These are phyloP conservation scores for Oidiodendron maius DNA, from an alignment of 495 filamentous ascomycete genomes.

Conservation along the genomic window DNA sequence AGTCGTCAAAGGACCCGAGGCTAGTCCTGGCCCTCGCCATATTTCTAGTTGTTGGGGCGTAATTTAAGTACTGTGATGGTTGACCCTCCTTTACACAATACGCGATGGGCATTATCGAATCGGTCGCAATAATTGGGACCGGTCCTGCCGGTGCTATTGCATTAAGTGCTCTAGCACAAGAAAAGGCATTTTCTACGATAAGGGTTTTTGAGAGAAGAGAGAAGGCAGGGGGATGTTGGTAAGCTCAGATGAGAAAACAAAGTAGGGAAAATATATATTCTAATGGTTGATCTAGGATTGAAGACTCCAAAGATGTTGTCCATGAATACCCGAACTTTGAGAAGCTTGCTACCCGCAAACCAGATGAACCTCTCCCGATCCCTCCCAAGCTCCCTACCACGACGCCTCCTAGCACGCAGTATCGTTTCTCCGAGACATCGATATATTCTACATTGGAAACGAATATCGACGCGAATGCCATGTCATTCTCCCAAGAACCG, in stretches of 20 bases:
- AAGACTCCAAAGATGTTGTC: slow-evolving; percentile 14
- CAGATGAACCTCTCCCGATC: slow-evolving; percentile 42
- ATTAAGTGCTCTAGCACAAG: slow-evolving; percentile 50
- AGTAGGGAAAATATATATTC: too few species aligned
- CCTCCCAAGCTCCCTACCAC: slow-evolving; percentile 40
- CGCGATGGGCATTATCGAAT: slow-evolving; percentile 33
- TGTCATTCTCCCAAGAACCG: slow-evolving; percentile 36
- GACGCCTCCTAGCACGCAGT: slow-evolving; percentile 32
- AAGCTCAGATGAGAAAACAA: slow-evolving; percentile 18
- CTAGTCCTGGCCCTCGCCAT: too few species aligned
- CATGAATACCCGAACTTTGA: slow-evolving; percentile 31
- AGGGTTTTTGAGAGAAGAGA: slow-evolving; percentile 56
- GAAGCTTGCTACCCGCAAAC: slow-evolving; percentile 34
- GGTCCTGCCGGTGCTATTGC: slow-evolving; percentile 55
- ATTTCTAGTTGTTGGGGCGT: too few species aligned
- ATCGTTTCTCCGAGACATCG: slow-evolving; percentile 43
- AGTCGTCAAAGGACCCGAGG: too few species aligned
- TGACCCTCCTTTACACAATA: too few species aligned
- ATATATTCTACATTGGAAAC: slow-evolving; percentile 39
- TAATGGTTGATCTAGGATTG: slow-evolving; percentile 16
- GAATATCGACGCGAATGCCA: slow-evolving; percentile 31
- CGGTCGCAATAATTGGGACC: slow-evolving; percentile 53
- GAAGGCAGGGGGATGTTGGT: slow-evolving; percentile 54
- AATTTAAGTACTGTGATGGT: too few species aligned
- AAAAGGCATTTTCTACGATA: slow-evolving; percentile 48